These are phyloP conservation scores for Dactylellina cionopaga DNA, from an alignment of 2,329 filamentous ascomycete species.

Conservation along the genomic window DNA sequence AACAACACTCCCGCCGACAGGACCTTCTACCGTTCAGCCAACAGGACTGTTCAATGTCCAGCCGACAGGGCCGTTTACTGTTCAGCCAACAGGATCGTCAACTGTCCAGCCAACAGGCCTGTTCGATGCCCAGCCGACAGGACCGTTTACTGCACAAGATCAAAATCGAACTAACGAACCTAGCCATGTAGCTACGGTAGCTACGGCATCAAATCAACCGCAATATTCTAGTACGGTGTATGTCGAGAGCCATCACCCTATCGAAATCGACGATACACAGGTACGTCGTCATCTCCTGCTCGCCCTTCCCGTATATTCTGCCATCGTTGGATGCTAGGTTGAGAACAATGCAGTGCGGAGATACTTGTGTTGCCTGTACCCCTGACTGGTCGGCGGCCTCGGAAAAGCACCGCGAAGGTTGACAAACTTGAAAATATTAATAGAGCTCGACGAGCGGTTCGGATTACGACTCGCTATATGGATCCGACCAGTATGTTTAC, in stretches of 20 bases:
- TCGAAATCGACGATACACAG: conserved; percentile 8
- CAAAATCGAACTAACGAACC: too few relatives aligned
- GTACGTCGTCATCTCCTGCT: conserved; percentile 13
- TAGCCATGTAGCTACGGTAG: too few relatives aligned
- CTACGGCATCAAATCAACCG: too few relatives aligned
- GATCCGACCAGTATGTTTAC: conserved; percentile 44
- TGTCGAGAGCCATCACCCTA: neutral
- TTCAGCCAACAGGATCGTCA: too few relatives aligned
- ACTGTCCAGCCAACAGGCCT: too few relatives aligned
- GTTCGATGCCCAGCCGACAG: too few relatives aligned
- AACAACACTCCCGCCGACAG: too few relatives aligned
- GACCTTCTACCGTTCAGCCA: too few relatives aligned
- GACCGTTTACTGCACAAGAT: too few relatives aligned
- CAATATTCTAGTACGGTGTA: too few relatives aligned
- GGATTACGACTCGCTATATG: conserved; percentile 47
- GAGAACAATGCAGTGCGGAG: conserved; percentile 23
- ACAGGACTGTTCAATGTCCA: too few relatives aligned
- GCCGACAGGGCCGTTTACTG: too few relatives aligned
- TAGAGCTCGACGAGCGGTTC: conserved; percentile 24
- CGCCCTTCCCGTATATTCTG: neutral
- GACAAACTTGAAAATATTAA: neutral
- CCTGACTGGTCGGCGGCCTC: conserved; percentile 17
- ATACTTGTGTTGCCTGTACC: conserved; percentile 8
- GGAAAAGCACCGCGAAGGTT: neutral
- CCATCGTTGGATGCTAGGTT: conserved; percentile 16